Evolutionary conservation across 352 stramenopile genomes (phyloP).

Genomic region (Thalassiosira livingstoniorum): DNA sequence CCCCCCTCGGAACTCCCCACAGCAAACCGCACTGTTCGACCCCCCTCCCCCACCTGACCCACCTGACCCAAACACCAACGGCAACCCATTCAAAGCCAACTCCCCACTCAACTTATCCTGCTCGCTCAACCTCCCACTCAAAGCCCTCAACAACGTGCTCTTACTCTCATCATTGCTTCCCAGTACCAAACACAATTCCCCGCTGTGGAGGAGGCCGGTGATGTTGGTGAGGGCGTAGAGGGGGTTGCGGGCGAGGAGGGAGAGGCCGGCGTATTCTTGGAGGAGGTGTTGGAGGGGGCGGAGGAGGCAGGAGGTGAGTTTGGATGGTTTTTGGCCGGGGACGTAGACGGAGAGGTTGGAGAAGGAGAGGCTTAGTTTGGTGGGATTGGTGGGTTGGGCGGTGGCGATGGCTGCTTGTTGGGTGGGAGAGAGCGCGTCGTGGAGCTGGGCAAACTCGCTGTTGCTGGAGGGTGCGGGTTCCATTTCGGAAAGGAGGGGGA

Average conservation of each 20-base stretch:
- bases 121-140: conserved; percentile 40
- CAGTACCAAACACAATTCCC: conserved; percentile 41
- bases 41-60: no score
- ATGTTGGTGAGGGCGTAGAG: conserved; percentile 46
- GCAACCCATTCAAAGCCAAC: conserved; percentile 48
- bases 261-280: conserved; percentile 42
- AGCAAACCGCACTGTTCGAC: no score
- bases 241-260: conserved; percentile 23
- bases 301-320: conserved; percentile 3
- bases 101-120: conserved; percentile 35
- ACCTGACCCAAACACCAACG: no score
- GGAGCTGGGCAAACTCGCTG: no score
- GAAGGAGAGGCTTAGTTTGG: conserved; percentile 37
- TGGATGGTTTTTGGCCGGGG: conserved; percentile 1
- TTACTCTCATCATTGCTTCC: conserved; percentile 21
- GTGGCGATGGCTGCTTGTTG: background rate
- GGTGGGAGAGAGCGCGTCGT: no score
- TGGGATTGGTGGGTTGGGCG: background rate
- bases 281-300: conserved; percentile 29
- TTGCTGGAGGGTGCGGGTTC: no score
- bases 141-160: conserved; percentile 37
- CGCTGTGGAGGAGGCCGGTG: conserved; percentile 24
- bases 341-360: conserved; percentile 50
- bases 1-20: no score
- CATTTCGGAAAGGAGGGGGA: no score